Evolutionary conservation across 768 basidiomycete species (phyloP).

Genomic region (Kwoniella dendrophila): DNA sequence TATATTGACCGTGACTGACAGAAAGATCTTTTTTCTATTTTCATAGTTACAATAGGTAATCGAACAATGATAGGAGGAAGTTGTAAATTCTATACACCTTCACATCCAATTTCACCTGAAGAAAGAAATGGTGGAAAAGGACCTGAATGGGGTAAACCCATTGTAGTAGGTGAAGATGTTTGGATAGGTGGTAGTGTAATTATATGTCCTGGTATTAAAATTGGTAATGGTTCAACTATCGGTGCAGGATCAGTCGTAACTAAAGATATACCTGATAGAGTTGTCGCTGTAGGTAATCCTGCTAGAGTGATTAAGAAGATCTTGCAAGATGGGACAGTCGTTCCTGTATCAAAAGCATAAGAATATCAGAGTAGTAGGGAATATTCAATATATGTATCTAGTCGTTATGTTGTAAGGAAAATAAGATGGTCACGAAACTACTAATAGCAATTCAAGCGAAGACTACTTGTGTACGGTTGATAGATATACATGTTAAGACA

Average conservation of each 20-base stretch:
- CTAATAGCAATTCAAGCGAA: too few species aligned
- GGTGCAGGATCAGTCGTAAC: constrained; percentile 55
- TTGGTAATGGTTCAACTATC: constrained; percentile 53
- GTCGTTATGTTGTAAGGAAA: too few species aligned
- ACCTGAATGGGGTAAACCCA: constrained; percentile 51
- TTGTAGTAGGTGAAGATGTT: constrained; percentile 54
- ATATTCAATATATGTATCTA: too few species aligned
- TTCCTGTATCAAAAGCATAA: constrained; percentile 1
- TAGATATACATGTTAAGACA: too few species aligned
- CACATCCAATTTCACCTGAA: constrained; percentile 47
- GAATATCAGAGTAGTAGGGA: too few species aligned
- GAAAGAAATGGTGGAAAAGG: constrained; percentile 48
- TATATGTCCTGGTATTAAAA: constrained; percentile 50
- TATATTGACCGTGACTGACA: too few species aligned
- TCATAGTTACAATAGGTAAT: constrained; percentile 51
- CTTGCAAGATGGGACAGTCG: constrained; percentile 32
- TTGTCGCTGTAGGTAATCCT: constrained; percentile 56
- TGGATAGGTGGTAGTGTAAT: constrained; percentile 56
- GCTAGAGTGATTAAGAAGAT: constrained; percentile 54
- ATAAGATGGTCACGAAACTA: too few species aligned
- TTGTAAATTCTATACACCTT: constrained; percentile 43
- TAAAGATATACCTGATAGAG: constrained; percentile 42
- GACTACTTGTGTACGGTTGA: too few species aligned
- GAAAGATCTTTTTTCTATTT: too few species aligned
- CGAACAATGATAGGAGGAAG: constrained; percentile 53